Conservation (phyloP, 2,329 filamentous ascomycete genomes). For the Chrysoporthe cubensis region DNA sequence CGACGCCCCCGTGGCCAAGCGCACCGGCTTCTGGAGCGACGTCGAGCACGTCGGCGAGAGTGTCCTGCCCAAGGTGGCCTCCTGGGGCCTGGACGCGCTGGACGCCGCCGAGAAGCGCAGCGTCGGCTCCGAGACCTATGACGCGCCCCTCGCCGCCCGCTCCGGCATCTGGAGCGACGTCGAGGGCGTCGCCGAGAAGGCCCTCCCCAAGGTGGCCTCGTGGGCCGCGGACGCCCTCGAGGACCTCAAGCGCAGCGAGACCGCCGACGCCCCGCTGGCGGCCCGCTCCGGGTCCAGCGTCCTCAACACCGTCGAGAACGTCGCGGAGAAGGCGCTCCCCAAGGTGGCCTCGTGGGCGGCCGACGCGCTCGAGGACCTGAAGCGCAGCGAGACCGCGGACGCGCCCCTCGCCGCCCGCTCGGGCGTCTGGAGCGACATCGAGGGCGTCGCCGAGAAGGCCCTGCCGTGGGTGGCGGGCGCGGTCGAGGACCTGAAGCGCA, state of each 20-base stretch:
- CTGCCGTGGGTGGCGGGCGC: background rate
- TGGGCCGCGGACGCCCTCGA: background rate
- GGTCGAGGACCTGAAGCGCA: conserved; percentile 2
- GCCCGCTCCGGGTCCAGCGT: background rate
- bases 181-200: background rate
- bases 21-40: conserved; percentile 9
- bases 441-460: background rate
- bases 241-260: background rate
- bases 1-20: conserved; percentile 11
- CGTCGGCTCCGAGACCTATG: background rate
- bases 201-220: background rate
- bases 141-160: conserved; percentile 3
- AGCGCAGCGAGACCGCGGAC: background rate
- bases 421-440: background rate
- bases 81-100: background rate
- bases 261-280: background rate
- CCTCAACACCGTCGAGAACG: background rate
- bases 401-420: background rate
- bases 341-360: background rate
- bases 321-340: conserved; percentile 1
- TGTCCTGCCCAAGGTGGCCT: background rate
- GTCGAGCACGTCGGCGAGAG: conserved; percentile 1
- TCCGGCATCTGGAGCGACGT: conserved; percentile 6
- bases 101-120: background rate
- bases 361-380: conserved; percentile 1